Percentiles rank a stretch among this genome's conserved stretches.
Conservation (phyloP, 1,284 basidiomycete genomes). For the Ganoderma lingzhi region DNA sequence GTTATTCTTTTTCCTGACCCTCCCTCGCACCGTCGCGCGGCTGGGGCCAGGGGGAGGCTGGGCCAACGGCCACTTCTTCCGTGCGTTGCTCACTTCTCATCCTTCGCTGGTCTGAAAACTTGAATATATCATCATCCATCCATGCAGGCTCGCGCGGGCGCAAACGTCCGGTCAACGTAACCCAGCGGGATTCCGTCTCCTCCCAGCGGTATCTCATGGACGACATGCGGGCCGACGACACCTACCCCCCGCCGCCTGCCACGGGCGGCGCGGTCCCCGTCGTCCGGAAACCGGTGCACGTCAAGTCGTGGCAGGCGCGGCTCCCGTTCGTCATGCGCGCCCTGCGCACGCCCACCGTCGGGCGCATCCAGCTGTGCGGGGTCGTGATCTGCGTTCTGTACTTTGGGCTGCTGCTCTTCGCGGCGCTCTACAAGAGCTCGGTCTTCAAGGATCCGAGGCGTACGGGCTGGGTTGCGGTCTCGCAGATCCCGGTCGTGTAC, state of each 20-base stretch:
- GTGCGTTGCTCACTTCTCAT: background rate
- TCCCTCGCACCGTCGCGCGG: constrained; percentile 4
- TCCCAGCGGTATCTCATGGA: constrained; percentile 4
- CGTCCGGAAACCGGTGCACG: background rate
- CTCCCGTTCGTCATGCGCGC: constrained; percentile 15
- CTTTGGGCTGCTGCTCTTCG: constrained; percentile 55
- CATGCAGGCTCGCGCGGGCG: background rate
- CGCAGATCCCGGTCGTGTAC: constrained; percentile 78
- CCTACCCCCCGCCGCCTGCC: background rate
- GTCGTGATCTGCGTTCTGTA: constrained; percentile 56
- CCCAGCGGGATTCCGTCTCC: background rate
- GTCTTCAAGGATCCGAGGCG: constrained; percentile 60
- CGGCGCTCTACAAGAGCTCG: constrained; percentile 58
- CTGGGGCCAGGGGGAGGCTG: constrained; percentile 7
- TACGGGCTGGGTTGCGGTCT: constrained; percentile 68
- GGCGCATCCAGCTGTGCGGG: constrained; percentile 60
- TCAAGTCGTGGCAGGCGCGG: constrained; percentile 10
- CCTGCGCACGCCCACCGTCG: constrained; percentile 44
- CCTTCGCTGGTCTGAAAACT: background rate
- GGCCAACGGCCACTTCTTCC: constrained; percentile 7
- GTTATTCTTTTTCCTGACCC: constrained; percentile 14
- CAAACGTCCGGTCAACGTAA: background rate
- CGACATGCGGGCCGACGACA: background rate
- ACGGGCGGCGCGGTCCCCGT: background rate
- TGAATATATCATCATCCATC: background rate